Base-by-base conservation (phyloP, 495 filamentous ascomycete species). In the Tuber microsphaerosporum region DNA sequence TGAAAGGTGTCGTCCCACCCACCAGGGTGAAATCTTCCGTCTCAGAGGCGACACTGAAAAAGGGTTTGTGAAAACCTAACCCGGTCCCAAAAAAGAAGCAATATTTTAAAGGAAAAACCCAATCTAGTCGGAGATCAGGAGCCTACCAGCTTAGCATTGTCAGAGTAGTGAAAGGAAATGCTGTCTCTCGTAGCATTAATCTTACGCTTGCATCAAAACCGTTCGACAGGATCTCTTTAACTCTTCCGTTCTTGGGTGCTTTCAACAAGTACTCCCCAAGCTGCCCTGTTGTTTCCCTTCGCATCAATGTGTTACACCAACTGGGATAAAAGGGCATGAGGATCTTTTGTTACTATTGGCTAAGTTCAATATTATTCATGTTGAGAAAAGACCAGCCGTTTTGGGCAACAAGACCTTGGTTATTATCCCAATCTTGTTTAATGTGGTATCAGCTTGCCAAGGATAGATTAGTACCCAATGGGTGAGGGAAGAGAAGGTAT, bases 1-100 rank as follows among this genome's bases (percentile, higher is more conserved):
- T 87, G 84, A 77, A 90, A 90, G 75, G 82, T 88, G 20, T 83
- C 82, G 3, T 34, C 12, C 56, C 56, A 34, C 56, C 56, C 26
- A 2, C 56, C 0, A 34, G 56, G 14, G 69, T 83, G 72, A 73
- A 83, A 71, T 20, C 80, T 46, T 70, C 83, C 42, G 26, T 69
- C 75, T 74, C 69, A 56, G 51, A 74, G 74, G 48, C 71, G 72
- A 56, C 34, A 31, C 17, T 26, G 17, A 65, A 31, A 31, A 31
- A 34, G 26, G 26, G 3, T 34, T 31, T 34, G 16, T 34, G 14
- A 34, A n/a, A 65, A 65, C 56, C 26, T 31, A 16, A 34, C 1
- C 31, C 12, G 14, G 14, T 7, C 26, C 10, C 26, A 65, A 31
- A 17, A 14, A 12, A 4, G 39, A 41, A 41, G 5, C 1, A 0